Conservation (phyloP, 2,329 filamentous ascomycete genomes). For the Leptographium wingfieldii region DNA sequence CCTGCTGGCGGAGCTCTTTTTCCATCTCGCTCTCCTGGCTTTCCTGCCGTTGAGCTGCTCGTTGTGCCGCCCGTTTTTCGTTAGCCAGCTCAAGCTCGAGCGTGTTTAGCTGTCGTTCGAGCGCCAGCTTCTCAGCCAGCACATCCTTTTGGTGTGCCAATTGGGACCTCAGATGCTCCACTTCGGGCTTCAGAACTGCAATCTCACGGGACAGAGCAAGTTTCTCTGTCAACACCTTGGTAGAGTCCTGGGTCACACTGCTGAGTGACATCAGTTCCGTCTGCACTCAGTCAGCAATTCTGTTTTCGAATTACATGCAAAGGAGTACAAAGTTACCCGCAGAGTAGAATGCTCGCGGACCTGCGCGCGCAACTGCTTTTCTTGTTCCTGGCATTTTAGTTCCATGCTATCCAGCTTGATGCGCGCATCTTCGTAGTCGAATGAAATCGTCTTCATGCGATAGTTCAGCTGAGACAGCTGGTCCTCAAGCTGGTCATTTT, state of each 20-base stretch:
- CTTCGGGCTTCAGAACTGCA: conserved; percentile 38
- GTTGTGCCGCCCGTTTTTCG: conserved; percentile 58
- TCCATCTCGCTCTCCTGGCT: conserved; percentile 20
- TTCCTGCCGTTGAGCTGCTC: conserved; percentile 29
- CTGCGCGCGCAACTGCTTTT: conserved; percentile 35
- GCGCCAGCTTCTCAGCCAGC: conserved; percentile 63
- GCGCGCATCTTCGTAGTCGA: conserved; percentile 26
- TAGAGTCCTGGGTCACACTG: conserved; percentile 53
- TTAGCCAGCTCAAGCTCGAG: conserved; percentile 73
- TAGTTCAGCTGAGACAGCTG: conserved; percentile 48
- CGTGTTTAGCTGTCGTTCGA: conserved; percentile 66
- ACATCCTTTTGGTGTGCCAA: conserved; percentile 50
- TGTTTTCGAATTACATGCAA: background rate
- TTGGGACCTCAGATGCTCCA: conserved; percentile 43
- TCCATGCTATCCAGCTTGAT: conserved; percentile 30
- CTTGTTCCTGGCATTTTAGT: conserved; percentile 30
- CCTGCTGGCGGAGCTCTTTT: conserved; percentile 17
- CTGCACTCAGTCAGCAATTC: conserved; percentile 25
- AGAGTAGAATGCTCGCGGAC: conserved; percentile 33
- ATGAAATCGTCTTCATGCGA: conserved; percentile 36
- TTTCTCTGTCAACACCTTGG: conserved; percentile 52
- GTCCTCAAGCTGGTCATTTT: conserved; percentile 56
- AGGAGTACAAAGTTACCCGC: conserved; percentile 25
- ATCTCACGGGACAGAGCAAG: conserved; percentile 39
- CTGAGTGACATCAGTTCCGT: conserved; percentile 60